Evolutionary conservation across 2,329 filamentous ascomycete species (phyloP).

Genomic region (Lomentospora prolificans): DNA sequence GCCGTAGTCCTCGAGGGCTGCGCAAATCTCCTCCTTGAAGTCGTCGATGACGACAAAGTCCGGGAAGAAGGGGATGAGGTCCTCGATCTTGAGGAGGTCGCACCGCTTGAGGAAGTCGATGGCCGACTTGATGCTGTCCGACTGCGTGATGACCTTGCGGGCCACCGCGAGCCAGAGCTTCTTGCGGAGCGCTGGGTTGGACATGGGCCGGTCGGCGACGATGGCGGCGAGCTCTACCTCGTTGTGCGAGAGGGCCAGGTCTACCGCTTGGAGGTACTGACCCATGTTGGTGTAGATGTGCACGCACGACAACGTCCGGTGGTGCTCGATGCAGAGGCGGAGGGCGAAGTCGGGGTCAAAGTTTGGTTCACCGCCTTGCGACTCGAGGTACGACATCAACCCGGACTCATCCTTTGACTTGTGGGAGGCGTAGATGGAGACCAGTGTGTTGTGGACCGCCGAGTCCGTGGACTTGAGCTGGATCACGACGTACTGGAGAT

Average conservation of each 20-base stretch:
- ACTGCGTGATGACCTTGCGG: conserved; percentile 82
- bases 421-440: conserved; percentile 90
- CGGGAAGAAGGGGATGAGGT: conserved; percentile 95
- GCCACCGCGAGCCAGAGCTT: conserved; percentile 93
- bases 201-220: conserved; percentile 77
- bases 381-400: conserved; percentile 79
- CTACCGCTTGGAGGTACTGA: conserved; percentile 86
- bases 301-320: conserved; percentile 86
- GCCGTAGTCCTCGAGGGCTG: conserved; percentile 85
- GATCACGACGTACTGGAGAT: conserved; percentile 89
- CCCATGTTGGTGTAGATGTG: conserved; percentile 97
- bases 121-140: conserved; percentile 79
- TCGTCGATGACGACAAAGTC: conserved; percentile 98
- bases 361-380: conserved; percentile 73
- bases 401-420: conserved; percentile 74
- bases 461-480: conserved; percentile 69
- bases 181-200: conserved; percentile 73
- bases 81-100: conserved; percentile 87
- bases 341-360: conserved; percentile 97
- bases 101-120: conserved; percentile 91
- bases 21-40: conserved; percentile 97
- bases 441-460: conserved; percentile 91
- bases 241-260: conserved; percentile 80
- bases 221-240: conserved; percentile 83
- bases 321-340: conserved; percentile 87